These are phyloP conservation scores for Fusarium sp. DNA, from an alignment of 2,329 filamentous ascomycete species.

Conservation along the genomic window DNA sequence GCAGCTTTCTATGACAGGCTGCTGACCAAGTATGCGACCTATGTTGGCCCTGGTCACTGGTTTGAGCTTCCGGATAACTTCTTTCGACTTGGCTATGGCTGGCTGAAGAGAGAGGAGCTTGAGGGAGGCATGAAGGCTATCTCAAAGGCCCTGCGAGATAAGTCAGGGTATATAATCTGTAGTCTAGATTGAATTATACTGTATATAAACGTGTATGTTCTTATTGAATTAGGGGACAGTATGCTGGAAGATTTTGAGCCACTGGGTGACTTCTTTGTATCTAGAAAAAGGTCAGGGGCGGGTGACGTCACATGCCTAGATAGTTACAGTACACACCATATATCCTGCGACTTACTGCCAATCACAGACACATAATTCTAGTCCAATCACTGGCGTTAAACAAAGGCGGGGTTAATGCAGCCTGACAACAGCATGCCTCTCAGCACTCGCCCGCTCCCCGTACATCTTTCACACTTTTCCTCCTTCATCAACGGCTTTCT, in stretches of 20 bases:
- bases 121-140: slow-evolving; percentile 35
- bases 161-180: neutral
- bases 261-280: too few relatives aligned
- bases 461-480: neutral
- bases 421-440: neutral
- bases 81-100: slow-evolving; percentile 43
- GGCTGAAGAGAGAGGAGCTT: slow-evolving; percentile 37
- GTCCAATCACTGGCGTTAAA: slow-evolving; percentile 1
- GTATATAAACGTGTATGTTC: too few relatives aligned
- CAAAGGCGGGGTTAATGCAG: slow-evolving; percentile 4
- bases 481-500: slow-evolving; percentile 2
- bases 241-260: too few relatives aligned
- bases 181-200: too few relatives aligned
- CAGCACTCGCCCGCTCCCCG: neutral
- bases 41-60: slow-evolving; percentile 42
- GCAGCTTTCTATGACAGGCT: slow-evolving; percentile 35
- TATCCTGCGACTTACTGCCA: slow-evolving; percentile 2
- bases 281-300: too few relatives aligned
- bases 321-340: neutral
- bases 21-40: slow-evolving; percentile 31
- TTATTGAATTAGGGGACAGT: too few relatives aligned
- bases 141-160: slow-evolving; percentile 24
- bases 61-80: slow-evolving; percentile 39
- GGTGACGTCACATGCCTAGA: neutral
- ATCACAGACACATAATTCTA: neutral